phyloP scores from a whole-genome alignment of 176 grass and related monocot genomes.

The Phragmites australis region DNA sequence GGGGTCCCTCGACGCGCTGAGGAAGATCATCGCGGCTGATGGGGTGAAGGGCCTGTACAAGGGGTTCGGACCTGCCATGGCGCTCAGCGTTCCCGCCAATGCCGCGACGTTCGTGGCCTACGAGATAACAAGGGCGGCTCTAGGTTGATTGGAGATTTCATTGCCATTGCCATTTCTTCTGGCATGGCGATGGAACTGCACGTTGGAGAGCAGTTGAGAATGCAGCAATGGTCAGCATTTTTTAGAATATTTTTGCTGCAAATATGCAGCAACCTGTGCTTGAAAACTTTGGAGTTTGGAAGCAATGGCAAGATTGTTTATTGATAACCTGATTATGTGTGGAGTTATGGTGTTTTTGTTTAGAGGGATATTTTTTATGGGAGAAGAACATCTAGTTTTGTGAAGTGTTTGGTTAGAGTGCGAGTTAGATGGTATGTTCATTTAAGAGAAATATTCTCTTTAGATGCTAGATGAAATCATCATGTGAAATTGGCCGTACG shows the following conservation, averaged over 20 bases:
- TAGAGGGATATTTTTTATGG: too few species aligned
- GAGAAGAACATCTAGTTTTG: too few species aligned
- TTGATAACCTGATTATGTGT: not conserved
- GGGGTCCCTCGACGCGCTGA: slow-evolving; percentile 59
- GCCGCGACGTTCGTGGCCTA: slow-evolving; percentile 75
- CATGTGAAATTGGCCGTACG: too few species aligned
- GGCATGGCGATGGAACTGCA: not conserved
- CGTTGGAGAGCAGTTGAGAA: not conserved
- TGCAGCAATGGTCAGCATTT: too few species aligned
- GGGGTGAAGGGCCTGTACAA: slow-evolving; percentile 71
- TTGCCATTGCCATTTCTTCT: not conserved
- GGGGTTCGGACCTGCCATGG: slow-evolving; percentile 80
- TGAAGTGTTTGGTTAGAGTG: too few species aligned
- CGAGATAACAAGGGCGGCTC: slow-evolving; percentile 54
- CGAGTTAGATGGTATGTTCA: too few species aligned
- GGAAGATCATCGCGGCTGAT: slow-evolving; percentile 65
- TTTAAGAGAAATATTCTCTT: too few species aligned
- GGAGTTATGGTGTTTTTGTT: too few species aligned
- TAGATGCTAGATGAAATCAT: too few species aligned
- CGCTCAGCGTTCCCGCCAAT: slow-evolving; percentile 69
- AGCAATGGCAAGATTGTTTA: slow-evolving; percentile 21
- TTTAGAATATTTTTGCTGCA: too few species aligned
- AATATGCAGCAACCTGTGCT: too few species aligned
- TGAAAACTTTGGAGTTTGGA: not conserved
- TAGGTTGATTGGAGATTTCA: slow-evolving; percentile 43